Conservation (phyloP, 2,329 filamentous ascomycete species). For the Ustulina deusta region DNA sequence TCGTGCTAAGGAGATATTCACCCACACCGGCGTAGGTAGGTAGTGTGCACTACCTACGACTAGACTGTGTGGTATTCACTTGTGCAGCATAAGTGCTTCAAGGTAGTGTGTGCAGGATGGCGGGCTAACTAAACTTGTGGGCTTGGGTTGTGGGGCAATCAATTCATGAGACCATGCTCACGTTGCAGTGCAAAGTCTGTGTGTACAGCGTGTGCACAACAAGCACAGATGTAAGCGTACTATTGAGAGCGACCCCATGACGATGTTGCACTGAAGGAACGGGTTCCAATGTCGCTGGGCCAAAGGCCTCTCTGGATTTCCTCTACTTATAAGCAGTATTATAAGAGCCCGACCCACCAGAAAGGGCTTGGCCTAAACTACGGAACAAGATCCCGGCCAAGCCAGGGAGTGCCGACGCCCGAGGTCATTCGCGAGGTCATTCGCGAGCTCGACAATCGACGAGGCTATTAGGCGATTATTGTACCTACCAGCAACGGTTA, state of each 20-base stretch:
- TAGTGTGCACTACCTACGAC: constrained; percentile 4
- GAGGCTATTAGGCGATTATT: constrained; percentile 33
- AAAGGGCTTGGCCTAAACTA: constrained; percentile 33
- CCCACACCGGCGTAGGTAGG: constrained; percentile 1
- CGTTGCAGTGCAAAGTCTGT: constrained; percentile 25
- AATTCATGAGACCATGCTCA: constrained; percentile 31
- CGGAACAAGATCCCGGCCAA: constrained; percentile 32
- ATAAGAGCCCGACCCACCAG: constrained; percentile 35
- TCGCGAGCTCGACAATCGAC: constrained; percentile 24
- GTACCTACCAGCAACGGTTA: constrained; percentile 25
- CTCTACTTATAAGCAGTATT: constrained; percentile 6
- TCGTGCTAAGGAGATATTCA: neutral
- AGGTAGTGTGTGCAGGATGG: constrained; percentile 19
- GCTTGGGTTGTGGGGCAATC: constrained; percentile 32
- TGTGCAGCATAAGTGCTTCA: constrained; percentile 14
- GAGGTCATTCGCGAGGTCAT: constrained; percentile 26
- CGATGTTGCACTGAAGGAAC: constrained; percentile 31
- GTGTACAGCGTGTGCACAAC: constrained; percentile 18
- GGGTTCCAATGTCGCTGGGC: constrained; percentile 26
- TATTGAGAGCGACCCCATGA: constrained; percentile 35
- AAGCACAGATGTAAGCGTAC: constrained; percentile 27
- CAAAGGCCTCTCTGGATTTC: constrained; percentile 11
- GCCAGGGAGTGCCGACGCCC: constrained; percentile 32
- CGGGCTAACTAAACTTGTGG: constrained; percentile 28
- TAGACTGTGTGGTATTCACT: constrained; percentile 14